A percentile compares a stretch with the other conserved stretches of the same genome.
These are phyloP conservation scores for Epichloe gansuensis DNA, from an alignment of 2,329 filamentous ascomycete species.

Conservation along the genomic window DNA sequence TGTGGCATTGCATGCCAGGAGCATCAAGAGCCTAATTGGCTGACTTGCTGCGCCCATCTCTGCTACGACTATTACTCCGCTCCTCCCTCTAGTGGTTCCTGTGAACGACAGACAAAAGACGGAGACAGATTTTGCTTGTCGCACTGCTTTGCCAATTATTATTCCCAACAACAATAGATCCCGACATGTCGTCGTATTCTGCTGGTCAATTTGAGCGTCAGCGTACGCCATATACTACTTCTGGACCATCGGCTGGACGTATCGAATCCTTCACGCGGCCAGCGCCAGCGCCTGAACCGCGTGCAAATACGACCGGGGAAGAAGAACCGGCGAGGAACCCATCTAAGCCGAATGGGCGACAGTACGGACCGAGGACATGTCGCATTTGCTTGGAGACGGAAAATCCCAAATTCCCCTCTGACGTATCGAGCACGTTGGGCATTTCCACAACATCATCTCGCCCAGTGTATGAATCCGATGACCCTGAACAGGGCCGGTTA, in stretches of 20 bases:
- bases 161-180: slow-evolving; percentile 12
- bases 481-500: slow-evolving; percentile 61
- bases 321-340: slow-evolving; percentile 7
- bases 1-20: slow-evolving; percentile 1
- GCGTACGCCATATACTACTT: slow-evolving; percentile 3
- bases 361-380: slow-evolving; percentile 65
- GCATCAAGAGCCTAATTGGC: not conserved
- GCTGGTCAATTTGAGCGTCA: not conserved
- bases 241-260: not conserved
- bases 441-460: slow-evolving; percentile 21
- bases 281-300: not conserved
- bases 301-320: not conserved
- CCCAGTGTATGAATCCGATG: slow-evolving; percentile 57
- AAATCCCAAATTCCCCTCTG: slow-evolving; percentile 33
- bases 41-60: not conserved
- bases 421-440: slow-evolving; percentile 19
- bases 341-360: slow-evolving; percentile 15
- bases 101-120: not conserved
- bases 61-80: not conserved
- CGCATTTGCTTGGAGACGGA: slow-evolving; percentile 76
- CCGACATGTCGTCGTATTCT: slow-evolving; percentile 16
- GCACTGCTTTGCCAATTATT: not conserved
- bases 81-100: not conserved
- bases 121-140: not conserved
- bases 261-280: slow-evolving; percentile 1